A percentile compares a stretch with the other conserved stretches of the same genome.
Evolutionary conservation across 2,329 filamentous ascomycete genomes (phyloP).

Genomic region (Colletotrichum sp.): DNA sequence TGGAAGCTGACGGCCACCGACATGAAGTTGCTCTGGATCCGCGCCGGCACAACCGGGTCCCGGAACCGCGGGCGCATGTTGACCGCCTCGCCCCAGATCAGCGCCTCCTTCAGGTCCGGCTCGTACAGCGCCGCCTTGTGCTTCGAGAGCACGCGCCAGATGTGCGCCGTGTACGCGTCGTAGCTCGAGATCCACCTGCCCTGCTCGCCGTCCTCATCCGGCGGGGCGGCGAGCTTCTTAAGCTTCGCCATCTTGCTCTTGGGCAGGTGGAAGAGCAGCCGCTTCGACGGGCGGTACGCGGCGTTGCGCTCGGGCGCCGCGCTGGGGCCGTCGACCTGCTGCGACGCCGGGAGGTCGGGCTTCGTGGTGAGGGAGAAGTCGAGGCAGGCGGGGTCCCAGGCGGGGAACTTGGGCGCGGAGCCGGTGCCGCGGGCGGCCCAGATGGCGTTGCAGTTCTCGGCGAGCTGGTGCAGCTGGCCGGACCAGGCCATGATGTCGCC

Average conservation of each 20-base stretch:
- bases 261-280: slow-evolving; percentile 46
- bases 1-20: slow-evolving; percentile 28
- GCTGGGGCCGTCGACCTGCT: slow-evolving; percentile 34
- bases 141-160: slow-evolving; percentile 43
- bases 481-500: slow-evolving; percentile 50
- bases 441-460: slow-evolving; percentile 45
- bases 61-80: slow-evolving; percentile 43
- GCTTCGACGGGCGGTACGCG: slow-evolving; percentile 26
- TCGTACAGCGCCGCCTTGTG: slow-evolving; percentile 39
- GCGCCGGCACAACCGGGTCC: slow-evolving; percentile 32
- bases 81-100: slow-evolving; percentile 41
- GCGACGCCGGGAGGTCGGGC: slow-evolving; percentile 26
- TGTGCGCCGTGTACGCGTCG: slow-evolving; percentile 44
- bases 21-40: slow-evolving; percentile 42
- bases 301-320: slow-evolving; percentile 30
- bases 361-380: slow-evolving; percentile 39
- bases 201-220: slow-evolving; percentile 32
- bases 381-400: slow-evolving; percentile 35
- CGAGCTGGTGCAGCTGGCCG: slow-evolving; percentile 41
- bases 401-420: not conserved
- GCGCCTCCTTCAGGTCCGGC: slow-evolving; percentile 27
- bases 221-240: slow-evolving; percentile 37
- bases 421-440: not conserved
- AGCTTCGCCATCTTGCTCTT: slow-evolving; percentile 46
- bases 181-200: slow-evolving; percentile 47